Base-by-base conservation (phyloP, 2,329 filamentous ascomycete genomes). In the Xylariaceae sp. region DNA sequence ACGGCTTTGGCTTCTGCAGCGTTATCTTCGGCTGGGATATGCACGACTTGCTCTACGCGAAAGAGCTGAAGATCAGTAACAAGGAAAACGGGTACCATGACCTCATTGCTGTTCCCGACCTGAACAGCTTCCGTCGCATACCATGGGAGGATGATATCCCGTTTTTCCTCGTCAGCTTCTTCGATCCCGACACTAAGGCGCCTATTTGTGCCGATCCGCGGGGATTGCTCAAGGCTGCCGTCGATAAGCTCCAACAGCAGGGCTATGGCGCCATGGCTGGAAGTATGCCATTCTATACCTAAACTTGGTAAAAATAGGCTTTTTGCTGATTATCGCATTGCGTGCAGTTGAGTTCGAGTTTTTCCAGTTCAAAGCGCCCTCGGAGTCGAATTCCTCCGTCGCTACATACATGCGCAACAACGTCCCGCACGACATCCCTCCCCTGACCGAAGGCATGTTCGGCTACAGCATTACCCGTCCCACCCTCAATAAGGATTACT, bases 11-110 rank as follows among this genome's bases (percentile, higher is more conserved):
- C 19, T 91, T 92, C 75, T 91, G 88, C 74, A 89, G 86, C 11
- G 88, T 91, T 54, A 81, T 91, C 62, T 92, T 91, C 67, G 88
- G 88, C 65, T 92, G 88, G 88, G 89, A 92, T 67, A 91, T 91
- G 87, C 88, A 92, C 67, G 88, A 94, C 65, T 77, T 83, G 70
- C 88, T 86, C 34, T 92, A 91, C 71, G 87, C 86, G 69, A 80
- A 80, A 61, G 87, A 91, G 69, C 77, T 91, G 53, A 80, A 80
- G 65, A 85, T 91, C 65, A 89, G 86, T 69, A 91, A 90, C 72
- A 85, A 85, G 62, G 83, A 87, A 65, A 91, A 90, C 66, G 88
- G 88, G 47, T 91, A 91, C 69, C 79, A 82, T 60, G 88, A 92
- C 68, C 72, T 92, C 44, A 78, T 90, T 51, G 88, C 88, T 7